Base-by-base conservation (phyloP, 2,329 filamentous ascomycete species). In the Penicillium italicum region DNA sequence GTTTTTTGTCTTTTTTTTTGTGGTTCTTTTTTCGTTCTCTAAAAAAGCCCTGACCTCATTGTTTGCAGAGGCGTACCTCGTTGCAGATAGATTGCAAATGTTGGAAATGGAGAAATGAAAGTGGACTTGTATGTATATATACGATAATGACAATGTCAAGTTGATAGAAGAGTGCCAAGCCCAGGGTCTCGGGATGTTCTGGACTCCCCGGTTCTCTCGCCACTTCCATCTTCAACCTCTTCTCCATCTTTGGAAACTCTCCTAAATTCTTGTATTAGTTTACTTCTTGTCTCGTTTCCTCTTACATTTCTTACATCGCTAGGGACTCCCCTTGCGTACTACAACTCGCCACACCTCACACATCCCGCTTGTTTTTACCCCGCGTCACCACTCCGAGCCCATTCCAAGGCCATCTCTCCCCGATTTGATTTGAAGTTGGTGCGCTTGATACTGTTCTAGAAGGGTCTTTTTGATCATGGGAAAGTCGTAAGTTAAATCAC, bases 401-500 rank as follows among this genome's bases (percentile, higher is more conserved):
- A 18, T 49, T 51, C 46, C 49, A 43, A 50, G 51, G 41, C 49
- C 45, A 51, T 47, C 28, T 24, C 48, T 30, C 24, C 44, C 50
- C 43, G 38, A 26, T 33, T 34, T 50, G 37, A 16, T 40, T 40
- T 18, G 42, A 56, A 28, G 34, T 59, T 37, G 34, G 56, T 59
- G 56, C 34, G 46, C 42, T 47, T 54, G 22, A n/a, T 28, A 48
- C 34, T 41, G 5, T 42, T 33, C 28, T 44, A 47, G 28, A 53
- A 18, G 20, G 26, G 57, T 57, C 46, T 55, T 65, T 64, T 26
- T 61, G 55, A 71, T 50, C 37, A 73, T 73, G 70, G 70, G 70
- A 45, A 73, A 73, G 62, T 73, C 70, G 70, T 73, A 66, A 71
- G 70, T 71, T 36, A 38, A 46, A 42, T 31, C 51, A 48, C 50